A percentile compares a stretch with the other conserved stretches of the same genome.
Conservation (phyloP, 2,329 filamentous ascomycete genomes). For the Truncatella angustata region DNA sequence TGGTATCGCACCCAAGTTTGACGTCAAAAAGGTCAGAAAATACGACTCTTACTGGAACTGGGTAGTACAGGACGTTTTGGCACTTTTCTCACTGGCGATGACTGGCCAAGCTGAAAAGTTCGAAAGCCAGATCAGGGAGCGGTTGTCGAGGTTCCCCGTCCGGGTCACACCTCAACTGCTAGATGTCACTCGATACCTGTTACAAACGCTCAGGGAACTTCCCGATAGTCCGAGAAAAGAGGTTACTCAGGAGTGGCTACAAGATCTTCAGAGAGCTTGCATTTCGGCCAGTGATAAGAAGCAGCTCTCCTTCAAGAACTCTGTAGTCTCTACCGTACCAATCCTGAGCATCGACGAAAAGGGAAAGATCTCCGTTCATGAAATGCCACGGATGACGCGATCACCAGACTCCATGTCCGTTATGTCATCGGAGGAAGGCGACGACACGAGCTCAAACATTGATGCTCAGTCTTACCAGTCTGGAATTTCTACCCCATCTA, state of each 20-base stretch:
- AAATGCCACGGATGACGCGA: not conserved
- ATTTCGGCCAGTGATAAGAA: not conserved
- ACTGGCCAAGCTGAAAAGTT: slow-evolving; percentile 1
- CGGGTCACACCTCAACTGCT: slow-evolving; percentile 10
- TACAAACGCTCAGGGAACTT: not conserved
- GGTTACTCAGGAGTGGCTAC: slow-evolving; percentile 5
- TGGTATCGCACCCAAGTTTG: slow-evolving; percentile 29
- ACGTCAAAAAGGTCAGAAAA: slow-evolving; percentile 21
- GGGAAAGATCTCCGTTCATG: slow-evolving; percentile 9
- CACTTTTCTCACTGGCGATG: slow-evolving; percentile 5
- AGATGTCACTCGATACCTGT: not conserved
- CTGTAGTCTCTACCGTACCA: slow-evolving; percentile 8
- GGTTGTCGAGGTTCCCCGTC: slow-evolving; percentile 2
- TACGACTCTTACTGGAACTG: slow-evolving; percentile 37
- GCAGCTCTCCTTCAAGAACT: slow-evolving; percentile 9
- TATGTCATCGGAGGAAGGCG: not conserved
- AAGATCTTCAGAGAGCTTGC: slow-evolving; percentile 8
- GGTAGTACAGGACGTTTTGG: slow-evolving; percentile 23
- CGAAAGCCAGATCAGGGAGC: slow-evolving; percentile 7
- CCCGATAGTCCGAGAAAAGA: not conserved
- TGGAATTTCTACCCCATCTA: not conserved
- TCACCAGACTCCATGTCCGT: not conserved
- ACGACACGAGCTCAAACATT: not conserved
- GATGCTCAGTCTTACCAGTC: not conserved
- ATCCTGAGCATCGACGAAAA: slow-evolving; percentile 9